Percentiles rank a stretch among this genome's conserved stretches.
These are phyloP conservation scores for Fusarium sp. DNA, from an alignment of 2,329 filamentous ascomycete species.

Conservation along the genomic window DNA sequence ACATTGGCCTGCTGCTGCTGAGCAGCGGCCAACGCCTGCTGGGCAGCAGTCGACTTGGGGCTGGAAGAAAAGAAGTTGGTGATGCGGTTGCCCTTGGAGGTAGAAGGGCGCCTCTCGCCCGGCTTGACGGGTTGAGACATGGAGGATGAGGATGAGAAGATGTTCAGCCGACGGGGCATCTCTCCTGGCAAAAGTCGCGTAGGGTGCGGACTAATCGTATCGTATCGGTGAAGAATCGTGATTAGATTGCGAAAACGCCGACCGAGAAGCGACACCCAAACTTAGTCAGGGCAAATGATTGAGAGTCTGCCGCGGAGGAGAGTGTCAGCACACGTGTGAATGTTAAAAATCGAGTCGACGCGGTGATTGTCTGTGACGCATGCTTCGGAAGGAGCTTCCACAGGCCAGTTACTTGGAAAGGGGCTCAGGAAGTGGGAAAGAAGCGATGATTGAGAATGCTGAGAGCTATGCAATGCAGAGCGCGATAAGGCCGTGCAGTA, in stretches of 20 bases:
- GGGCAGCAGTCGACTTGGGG: conserved; percentile 76
- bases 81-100: conserved; percentile 80
- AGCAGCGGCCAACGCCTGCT: conserved; percentile 76
- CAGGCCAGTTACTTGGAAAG: conserved; percentile 10
- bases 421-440: background rate
- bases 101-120: conserved; percentile 69
- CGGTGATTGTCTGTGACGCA: conserved; percentile 24
- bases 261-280: conserved; percentile 13
- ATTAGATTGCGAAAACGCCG: conserved; percentile 14
- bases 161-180: conserved; percentile 72
- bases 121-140: conserved; percentile 61
- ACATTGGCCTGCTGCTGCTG: conserved; percentile 67
- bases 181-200: conserved; percentile 49
- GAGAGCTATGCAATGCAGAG: conserved; percentile 18
- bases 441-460: conserved; percentile 2
- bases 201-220: conserved; percentile 8
- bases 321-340: conserved; percentile 24
- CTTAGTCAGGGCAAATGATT: background rate
- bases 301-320: conserved; percentile 19
- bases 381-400: conserved; percentile 26
- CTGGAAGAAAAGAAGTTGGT: conserved; percentile 86
- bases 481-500: conserved; percentile 21
- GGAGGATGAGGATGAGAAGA: conserved; percentile 64
- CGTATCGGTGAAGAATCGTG: conserved; percentile 12
- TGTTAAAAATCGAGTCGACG: conserved; percentile 19